phyloP scores from a whole-genome alignment of 2,329 filamentous ascomycete species.

The Trichoderma harzianum region DNA sequence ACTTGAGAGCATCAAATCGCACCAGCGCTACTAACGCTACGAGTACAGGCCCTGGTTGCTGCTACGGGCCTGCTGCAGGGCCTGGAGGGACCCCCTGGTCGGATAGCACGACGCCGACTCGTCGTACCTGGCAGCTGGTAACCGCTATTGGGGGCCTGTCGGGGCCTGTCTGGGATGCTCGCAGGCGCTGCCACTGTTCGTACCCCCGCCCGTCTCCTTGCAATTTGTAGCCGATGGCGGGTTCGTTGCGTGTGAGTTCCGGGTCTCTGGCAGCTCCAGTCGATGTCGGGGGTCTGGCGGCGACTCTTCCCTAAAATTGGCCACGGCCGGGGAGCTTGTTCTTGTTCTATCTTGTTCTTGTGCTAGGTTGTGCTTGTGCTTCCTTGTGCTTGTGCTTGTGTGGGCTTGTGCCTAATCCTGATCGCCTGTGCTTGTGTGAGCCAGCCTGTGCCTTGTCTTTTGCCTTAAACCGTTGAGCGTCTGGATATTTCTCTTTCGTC shows the following conservation, averaged over 20 bases:
- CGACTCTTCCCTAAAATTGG: slow-evolving; percentile 10
- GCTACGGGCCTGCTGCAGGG: background rate
- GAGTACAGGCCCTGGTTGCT: background rate
- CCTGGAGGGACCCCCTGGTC: background rate
- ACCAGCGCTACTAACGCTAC: background rate
- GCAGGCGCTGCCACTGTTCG: slow-evolving; percentile 1
- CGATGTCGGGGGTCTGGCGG: background rate
- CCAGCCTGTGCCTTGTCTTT: background rate
- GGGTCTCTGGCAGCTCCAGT: slow-evolving; percentile 2
- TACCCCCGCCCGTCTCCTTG: slow-evolving; percentile 13
- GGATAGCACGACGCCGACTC: slow-evolving; percentile 15
- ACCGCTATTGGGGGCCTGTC: slow-evolving; percentile 1
- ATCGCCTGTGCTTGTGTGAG: background rate
- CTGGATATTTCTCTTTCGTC: background rate
- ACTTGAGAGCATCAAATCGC: background rate
- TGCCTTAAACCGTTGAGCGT: background rate
- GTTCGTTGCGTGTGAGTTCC: slow-evolving; percentile 2
- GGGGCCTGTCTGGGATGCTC: background rate
- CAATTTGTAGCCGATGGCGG: slow-evolving; percentile 14
- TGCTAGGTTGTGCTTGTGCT: background rate
- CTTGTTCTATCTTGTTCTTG: no score
- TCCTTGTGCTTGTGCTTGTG: background rate
- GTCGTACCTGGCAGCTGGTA: slow-evolving; percentile 18
- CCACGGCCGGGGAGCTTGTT: background rate
- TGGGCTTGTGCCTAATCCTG: background rate